Conservation (phyloP, 345 rosid genomes). For the Toxicodendron radicans region DNA sequence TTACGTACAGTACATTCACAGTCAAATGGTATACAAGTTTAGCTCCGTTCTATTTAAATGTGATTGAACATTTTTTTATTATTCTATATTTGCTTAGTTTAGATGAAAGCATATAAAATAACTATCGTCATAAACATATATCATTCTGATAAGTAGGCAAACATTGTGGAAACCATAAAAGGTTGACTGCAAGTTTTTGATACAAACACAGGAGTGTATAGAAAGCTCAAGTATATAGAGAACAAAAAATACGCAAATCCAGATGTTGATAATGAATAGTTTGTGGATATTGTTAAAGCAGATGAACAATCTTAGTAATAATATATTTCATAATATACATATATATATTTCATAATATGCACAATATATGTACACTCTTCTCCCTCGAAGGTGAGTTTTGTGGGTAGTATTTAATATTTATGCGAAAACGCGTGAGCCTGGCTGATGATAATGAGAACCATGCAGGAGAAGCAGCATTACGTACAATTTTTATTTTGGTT, state of each 20-base stretch:
- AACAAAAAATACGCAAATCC: background rate
- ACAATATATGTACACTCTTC: too few species aligned
- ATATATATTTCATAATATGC: too few species aligned
- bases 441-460: background rate
- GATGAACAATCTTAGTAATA: too few species aligned
- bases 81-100: slow-evolving; percentile 9
- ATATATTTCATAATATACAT: too few species aligned
- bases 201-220: background rate
- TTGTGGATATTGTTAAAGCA: background rate
- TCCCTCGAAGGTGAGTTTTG: too few species aligned
- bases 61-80: background rate
- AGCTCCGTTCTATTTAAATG: slow-evolving; percentile 13
- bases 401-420: too few species aligned
- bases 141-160: background rate
- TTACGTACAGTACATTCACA: slow-evolving; percentile 28
- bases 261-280: slow-evolving; percentile 5
- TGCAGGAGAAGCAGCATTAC: background rate
- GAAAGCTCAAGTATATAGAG: background rate
- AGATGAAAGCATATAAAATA: slow-evolving; percentile 3
- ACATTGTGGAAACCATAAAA: background rate
- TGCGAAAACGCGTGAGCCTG: background rate
- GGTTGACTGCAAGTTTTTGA: background rate
- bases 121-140: background rate
- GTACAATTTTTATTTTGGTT: background rate
- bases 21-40: slow-evolving; percentile 35